Evolutionary conservation across 2,329 filamentous ascomycete species (phyloP).

Genomic region (Colletotrichum gigasporum): DNA sequence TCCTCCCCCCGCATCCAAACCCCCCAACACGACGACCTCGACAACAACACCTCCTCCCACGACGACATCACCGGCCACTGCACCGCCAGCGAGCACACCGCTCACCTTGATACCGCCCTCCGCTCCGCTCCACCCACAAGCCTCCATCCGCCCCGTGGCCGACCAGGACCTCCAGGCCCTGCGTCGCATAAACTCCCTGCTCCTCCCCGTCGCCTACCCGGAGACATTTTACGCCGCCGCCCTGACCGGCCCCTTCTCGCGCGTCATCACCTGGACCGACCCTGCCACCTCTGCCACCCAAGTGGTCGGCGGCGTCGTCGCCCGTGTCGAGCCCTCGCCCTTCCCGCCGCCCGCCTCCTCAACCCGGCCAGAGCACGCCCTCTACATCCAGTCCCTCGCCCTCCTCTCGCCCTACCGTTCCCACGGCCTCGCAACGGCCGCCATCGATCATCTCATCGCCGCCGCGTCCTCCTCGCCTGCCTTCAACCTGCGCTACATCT

Average conservation of each 20-base stretch:
- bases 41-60: conserved; percentile 33
- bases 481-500: conserved; percentile 56
- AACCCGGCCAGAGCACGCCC: conserved; percentile 48
- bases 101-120: too few species aligned
- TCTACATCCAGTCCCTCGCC: conserved; percentile 73
- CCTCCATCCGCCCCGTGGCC: conserved; percentile 61
- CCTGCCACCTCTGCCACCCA: conserved; percentile 41
- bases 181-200: conserved; percentile 71
- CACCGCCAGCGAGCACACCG: conserved; percentile 38
- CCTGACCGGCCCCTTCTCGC: conserved; percentile 64
- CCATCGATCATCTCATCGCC: conserved; percentile 62
- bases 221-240: conserved; percentile 71
- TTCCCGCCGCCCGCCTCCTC: conserved; percentile 37
- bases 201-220: conserved; percentile 71
- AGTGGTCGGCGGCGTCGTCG: conserved; percentile 70
- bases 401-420: conserved; percentile 71
- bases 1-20: conserved; percentile 40
- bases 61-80: conserved; percentile 29
- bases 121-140: conserved; percentile 54
- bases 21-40: conserved; percentile 46
- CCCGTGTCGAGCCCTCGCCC: conserved; percentile 65
- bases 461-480: conserved; percentile 46
- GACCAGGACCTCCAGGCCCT: conserved; percentile 65
- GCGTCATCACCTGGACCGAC: conserved; percentile 67
- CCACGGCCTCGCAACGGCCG: conserved; percentile 66